Conservation (phyloP, 139 green algal species). For the Micractinium conductrix region DNA sequence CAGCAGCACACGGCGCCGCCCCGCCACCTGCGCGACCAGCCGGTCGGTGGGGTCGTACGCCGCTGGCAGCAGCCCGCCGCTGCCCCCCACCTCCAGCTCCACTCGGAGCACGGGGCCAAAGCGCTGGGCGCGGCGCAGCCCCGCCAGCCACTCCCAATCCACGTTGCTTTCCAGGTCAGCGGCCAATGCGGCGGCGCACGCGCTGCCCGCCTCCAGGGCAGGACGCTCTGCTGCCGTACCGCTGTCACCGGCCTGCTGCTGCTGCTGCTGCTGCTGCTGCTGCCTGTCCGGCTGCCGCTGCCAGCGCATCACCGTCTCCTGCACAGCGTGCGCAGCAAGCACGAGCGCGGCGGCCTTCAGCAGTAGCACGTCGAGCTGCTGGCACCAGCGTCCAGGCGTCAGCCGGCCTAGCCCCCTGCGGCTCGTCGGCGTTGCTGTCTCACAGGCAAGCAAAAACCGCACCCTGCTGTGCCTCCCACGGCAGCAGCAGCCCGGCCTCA, state of each 20-base stretch:
- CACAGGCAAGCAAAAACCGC: not conserved
- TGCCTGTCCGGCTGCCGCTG: not conserved
- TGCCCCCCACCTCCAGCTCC: conserved; percentile 49
- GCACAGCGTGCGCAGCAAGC: too few relatives aligned
- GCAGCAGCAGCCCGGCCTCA: too few relatives aligned
- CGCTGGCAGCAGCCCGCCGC: conserved; percentile 59
- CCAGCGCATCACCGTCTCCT: conserved; percentile 20
- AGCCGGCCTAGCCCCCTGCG: too few relatives aligned
- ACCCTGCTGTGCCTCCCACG: too few relatives aligned
- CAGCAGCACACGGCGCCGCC: conserved; percentile 68
- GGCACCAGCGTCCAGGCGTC: too few relatives aligned
- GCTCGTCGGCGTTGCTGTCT: too few relatives aligned
- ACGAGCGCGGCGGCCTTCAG: too few relatives aligned
- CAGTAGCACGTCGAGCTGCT: too few relatives aligned
- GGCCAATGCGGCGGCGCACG: not conserved
- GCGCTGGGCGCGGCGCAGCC: conserved; percentile 33
- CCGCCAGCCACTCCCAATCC: conserved; percentile 56
- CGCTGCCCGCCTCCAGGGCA: not conserved
- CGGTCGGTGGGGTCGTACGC: conserved; percentile 55
- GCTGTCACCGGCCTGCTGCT: not conserved
- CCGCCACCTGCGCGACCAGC: conserved; percentile 67
- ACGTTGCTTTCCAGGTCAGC: conserved; percentile 33
- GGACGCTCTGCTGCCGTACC: not conserved
- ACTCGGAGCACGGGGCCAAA: conserved; percentile 40
- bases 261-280: not conserved